phyloP scores from a whole-genome alignment of 2,329 filamentous ascomycete species.

The Ceratocystis eucalypticola region DNA sequence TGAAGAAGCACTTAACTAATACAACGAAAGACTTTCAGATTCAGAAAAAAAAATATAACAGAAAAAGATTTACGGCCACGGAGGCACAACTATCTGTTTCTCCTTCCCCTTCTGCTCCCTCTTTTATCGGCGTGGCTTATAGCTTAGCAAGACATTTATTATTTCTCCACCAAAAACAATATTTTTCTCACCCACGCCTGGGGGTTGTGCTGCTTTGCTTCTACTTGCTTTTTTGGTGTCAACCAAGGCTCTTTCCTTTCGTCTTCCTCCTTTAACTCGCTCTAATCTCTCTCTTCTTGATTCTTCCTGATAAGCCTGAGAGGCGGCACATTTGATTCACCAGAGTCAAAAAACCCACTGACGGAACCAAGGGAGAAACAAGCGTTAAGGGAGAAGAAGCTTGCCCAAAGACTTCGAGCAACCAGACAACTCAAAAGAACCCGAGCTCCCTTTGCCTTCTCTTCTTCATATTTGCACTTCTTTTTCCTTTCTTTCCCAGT shows the following conservation, averaged over 20 bases:
- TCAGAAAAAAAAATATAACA: background rate
- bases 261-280: background rate
- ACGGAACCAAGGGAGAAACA: slow-evolving; percentile 8
- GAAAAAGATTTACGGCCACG: background rate
- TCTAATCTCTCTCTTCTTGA: background rate
- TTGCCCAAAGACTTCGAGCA: background rate
- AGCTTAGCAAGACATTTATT: slow-evolving; percentile 7
- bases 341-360: background rate
- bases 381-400: slow-evolving; percentile 2
- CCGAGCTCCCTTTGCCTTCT: slow-evolving; percentile 4
- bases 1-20: background rate
- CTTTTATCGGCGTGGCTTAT: slow-evolving; percentile 1
- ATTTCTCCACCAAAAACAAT: background rate
- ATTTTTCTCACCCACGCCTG: background rate
- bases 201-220: background rate
- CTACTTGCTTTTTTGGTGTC: background rate
- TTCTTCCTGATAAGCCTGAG: slow-evolving; percentile 5
- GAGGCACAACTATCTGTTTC: background rate
- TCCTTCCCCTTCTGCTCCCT: background rate
- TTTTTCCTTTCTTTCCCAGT: slow-evolving; percentile 1
- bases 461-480: slow-evolving; percentile 8
- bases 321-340: slow-evolving; percentile 10
- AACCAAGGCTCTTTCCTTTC: background rate
- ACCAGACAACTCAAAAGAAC: slow-evolving; percentile 10
- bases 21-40: background rate